Base-by-base conservation (phyloP, 495 filamentous ascomycete genomes). In the Paragyromitra xinjiangensis region DNA sequence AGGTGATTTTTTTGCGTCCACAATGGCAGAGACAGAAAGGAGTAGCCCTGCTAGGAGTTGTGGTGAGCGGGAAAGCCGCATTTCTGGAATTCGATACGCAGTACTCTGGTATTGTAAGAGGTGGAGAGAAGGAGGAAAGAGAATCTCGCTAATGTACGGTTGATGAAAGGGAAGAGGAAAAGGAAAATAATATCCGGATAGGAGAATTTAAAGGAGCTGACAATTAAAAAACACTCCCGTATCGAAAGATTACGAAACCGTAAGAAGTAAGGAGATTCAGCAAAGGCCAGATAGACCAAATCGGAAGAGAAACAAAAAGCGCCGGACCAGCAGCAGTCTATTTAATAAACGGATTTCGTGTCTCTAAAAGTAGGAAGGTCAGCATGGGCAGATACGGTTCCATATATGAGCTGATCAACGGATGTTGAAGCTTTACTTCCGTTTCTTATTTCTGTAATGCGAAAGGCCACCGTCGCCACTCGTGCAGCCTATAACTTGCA, bases 11-110 rank as follows among this genome's bases (percentile, higher is more conserved):
- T 71, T 66, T 22, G 77, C 77, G 11, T 72, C 67, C 9, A 72
- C 62, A 29, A 79, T 65, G 51, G 75, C 50, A 37, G 75, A 79
- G n/a, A 64, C 75, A 0, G 75, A 73, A 34, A 79, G 63, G 7
- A 78, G 61, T 12, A 72, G 24, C 67, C 65, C 77, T 16, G 77
- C 39, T n/a, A 79, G 65, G 24, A 79, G 75, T 75, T 79, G 74
- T 45, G 66, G 68, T 12, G 75, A 71, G 55, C 45, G 75, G 55
- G 64, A 64, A 34, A 63, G 37, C 12, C 72, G 77, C 77, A 79
- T 79, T n/a, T 37, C 39, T 11, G 1, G 37, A 22, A 44, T 40
- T 69, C 6, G n/a, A 66, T 66, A 66, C 37, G 37, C 22, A 29
- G 3, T 34, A 26, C 9, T 6, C 16, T 55, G 24, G 19, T 55